Conservation (phyloP, 805 yeast species). For the Candida takata region DNA sequence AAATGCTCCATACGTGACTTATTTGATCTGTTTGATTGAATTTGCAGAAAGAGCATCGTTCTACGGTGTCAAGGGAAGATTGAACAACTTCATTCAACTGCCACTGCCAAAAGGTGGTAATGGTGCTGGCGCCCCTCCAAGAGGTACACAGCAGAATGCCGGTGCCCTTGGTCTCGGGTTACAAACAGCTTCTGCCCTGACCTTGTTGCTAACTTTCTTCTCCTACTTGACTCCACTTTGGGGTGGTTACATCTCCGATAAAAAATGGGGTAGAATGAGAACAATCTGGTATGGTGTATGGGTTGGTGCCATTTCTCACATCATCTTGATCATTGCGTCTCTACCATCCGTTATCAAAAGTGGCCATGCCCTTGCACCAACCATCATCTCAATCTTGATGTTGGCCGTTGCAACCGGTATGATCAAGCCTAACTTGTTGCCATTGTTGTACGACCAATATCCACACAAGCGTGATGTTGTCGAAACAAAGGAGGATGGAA, state of each 20-base stretch:
- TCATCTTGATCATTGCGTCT: conserved; percentile 62
- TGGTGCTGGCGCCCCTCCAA: conserved; percentile 25
- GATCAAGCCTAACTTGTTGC: conserved; percentile 64
- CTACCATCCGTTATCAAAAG: conserved; percentile 46
- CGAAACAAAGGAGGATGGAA: conserved; percentile 52
- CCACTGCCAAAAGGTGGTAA: conserved; percentile 32
- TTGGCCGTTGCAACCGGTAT: conserved; percentile 79
- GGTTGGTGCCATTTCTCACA: conserved; percentile 54
- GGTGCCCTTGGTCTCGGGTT: conserved; percentile 58
- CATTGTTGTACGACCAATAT: conserved; percentile 71
- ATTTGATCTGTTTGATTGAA: conserved; percentile 59
- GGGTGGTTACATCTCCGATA: conserved; percentile 72
- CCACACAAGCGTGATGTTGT: conserved; percentile 55
- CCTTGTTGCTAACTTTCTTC: conserved; percentile 75
- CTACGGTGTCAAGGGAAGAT: conserved; percentile 71
- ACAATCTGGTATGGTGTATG: conserved; percentile 57
- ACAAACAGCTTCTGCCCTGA: conserved; percentile 61
- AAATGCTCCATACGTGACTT: conserved; percentile 39
- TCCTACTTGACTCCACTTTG: conserved; percentile 73
- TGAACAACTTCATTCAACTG: conserved; percentile 73
- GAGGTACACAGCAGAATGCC: conserved; percentile 20
- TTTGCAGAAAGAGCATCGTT: conserved; percentile 76
- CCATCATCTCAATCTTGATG: conserved; percentile 33
- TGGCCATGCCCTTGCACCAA: conserved; percentile 57
- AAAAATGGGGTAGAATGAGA: conserved; percentile 63